Conservation (phyloP, 116 monocot species). For the Dioscorea cayenensis region DNA sequence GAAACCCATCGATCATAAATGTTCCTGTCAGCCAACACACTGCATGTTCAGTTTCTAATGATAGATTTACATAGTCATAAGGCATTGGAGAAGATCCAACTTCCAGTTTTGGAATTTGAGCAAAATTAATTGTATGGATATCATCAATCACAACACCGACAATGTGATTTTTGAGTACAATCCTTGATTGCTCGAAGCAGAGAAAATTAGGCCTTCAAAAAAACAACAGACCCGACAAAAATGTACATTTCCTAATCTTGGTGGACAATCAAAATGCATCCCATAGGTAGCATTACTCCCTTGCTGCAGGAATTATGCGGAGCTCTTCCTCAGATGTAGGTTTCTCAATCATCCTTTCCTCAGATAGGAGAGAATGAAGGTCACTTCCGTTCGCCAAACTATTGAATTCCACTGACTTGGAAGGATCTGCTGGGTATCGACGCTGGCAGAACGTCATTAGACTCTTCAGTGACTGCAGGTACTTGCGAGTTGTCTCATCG, state of each 20-base stretch:
- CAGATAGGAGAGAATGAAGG: constrained; percentile 54
- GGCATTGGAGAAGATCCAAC: too few relatives aligned
- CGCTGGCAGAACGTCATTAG: constrained; percentile 96
- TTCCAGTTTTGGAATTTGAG: too few relatives aligned
- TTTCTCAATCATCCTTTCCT: constrained; percentile 28
- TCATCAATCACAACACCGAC: too few relatives aligned
- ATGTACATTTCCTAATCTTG: not conserved
- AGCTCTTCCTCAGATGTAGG: constrained; percentile 50
- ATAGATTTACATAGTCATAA: too few relatives aligned
- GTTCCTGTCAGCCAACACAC: too few relatives aligned
- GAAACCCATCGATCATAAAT: too few relatives aligned
- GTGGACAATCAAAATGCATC: too few relatives aligned
- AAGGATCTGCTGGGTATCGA: constrained; percentile 72
- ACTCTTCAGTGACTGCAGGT: constrained; percentile 91
- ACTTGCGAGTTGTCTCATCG: constrained; percentile 95
- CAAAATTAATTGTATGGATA: too few relatives aligned
- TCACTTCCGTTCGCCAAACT: constrained; percentile 97
- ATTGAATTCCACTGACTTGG: constrained; percentile 97
- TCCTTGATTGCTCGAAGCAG: too few relatives aligned
- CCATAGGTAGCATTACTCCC: constrained; percentile 1
- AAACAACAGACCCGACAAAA: not conserved
- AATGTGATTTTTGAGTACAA: too few relatives aligned
- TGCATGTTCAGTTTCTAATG: too few relatives aligned
- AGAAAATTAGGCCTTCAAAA: too few relatives aligned
- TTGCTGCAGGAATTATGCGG: constrained; percentile 48